phyloP scores from a whole-genome alignment of 352 stramenopile species.

The Phytophthora boehmeriae region DNA sequence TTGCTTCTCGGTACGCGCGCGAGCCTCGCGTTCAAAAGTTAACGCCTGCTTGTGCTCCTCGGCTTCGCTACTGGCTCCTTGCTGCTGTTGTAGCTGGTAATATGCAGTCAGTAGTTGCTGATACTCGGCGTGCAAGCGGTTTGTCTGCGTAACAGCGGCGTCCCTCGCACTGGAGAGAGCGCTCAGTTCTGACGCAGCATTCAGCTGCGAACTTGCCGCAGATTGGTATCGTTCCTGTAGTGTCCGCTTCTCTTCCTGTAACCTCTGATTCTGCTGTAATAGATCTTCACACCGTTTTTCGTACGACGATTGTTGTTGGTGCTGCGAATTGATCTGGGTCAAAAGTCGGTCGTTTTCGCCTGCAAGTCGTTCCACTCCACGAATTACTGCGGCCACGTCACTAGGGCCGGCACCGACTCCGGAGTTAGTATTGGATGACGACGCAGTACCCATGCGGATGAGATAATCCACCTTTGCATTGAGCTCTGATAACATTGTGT shows the following conservation, averaged over 20 bases:
- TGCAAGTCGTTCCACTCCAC: constrained; percentile 74
- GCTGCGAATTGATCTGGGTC: constrained; percentile 80
- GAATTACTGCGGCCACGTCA: constrained; percentile 66
- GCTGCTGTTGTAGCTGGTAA: constrained; percentile 71
- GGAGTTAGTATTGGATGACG: constrained; percentile 21
- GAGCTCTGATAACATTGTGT: constrained; percentile 60
- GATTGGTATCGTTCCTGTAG: constrained; percentile 70
- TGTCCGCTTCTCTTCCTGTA: constrained; percentile 70
- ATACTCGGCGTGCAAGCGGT: constrained; percentile 74
- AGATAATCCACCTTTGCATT: constrained; percentile 82
- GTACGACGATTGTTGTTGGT: constrained; percentile 71
- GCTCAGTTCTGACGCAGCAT: constrained; percentile 56
- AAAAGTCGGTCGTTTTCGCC: constrained; percentile 77
- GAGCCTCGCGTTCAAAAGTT: constrained; percentile 66
- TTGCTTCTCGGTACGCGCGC: constrained; percentile 61
- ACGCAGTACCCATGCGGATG: constrained; percentile 60
- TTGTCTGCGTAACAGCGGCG: constrained; percentile 73
- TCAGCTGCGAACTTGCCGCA: constrained; percentile 56
- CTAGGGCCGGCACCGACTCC: constrained; percentile 39
- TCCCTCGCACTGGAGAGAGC: constrained; percentile 66
- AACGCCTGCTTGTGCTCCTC: constrained; percentile 66
- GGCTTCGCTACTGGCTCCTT: constrained; percentile 51
- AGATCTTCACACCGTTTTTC: constrained; percentile 77
- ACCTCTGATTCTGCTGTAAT: constrained; percentile 57
- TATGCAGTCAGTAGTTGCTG: constrained; percentile 75